Evolutionary conservation across 1,139 yeast species (phyloP).

Genomic region (Hansenula sp.): DNA sequence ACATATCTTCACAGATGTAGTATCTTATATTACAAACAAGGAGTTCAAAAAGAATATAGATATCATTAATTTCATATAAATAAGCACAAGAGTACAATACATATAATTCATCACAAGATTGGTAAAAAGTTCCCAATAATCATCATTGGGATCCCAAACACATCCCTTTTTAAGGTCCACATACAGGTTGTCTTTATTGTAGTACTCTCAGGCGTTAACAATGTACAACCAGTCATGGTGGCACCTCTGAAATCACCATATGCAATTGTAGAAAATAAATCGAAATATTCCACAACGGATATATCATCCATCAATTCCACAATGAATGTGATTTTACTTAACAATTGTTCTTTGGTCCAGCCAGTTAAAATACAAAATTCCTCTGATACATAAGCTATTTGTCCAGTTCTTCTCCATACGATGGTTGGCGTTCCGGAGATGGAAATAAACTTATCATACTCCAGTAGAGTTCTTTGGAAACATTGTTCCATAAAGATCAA

Average conservation of each 20-base stretch:
- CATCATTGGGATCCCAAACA: slow-evolving; percentile 96
- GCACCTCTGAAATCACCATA: slow-evolving; percentile 91
- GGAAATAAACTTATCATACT: slow-evolving; percentile 80
- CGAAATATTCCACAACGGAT: slow-evolving; percentile 84
- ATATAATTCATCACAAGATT: slow-evolving; percentile 40
- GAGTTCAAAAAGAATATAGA: too few species aligned
- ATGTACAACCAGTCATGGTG: slow-evolving; percentile 82
- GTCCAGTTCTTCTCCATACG: slow-evolving; percentile 95
- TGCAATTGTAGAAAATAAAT: slow-evolving; percentile 78
- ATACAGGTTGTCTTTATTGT: slow-evolving; percentile 52
- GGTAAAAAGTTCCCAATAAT: slow-evolving; percentile 91
- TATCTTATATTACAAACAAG: too few species aligned
- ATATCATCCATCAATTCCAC: slow-evolving; percentile 89
- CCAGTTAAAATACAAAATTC: slow-evolving; percentile 91
- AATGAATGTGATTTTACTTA: slow-evolving; percentile 66
- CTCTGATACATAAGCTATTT: slow-evolving; percentile 88
- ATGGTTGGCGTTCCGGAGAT: slow-evolving; percentile 92
- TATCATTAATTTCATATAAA: too few species aligned
- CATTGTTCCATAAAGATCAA: slow-evolving; percentile 94
- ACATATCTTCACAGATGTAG: too few species aligned
- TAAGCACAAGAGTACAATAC: too few species aligned
- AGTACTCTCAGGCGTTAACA: slow-evolving; percentile 49
- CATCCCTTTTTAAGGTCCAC: slow-evolving; percentile 91
- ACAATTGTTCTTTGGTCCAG: slow-evolving; percentile 70
- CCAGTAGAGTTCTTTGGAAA: slow-evolving; percentile 85